These are phyloP conservation scores for Colletotrichum shisoi DNA, from an alignment of 2,329 filamentous ascomycete species.

Conservation along the genomic window DNA sequence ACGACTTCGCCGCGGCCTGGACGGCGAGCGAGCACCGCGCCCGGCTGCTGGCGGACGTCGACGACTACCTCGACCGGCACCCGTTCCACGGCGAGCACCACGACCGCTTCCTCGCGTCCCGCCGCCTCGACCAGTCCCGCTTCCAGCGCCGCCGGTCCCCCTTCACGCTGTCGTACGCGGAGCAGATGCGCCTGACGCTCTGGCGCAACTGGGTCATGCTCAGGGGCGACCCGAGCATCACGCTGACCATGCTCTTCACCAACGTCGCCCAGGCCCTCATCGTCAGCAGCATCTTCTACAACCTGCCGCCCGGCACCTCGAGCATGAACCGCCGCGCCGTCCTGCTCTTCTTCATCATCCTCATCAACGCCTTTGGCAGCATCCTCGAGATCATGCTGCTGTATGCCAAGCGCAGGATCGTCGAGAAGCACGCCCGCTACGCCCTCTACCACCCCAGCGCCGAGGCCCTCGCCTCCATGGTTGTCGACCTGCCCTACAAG, in stretches of 20 bases:
- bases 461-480: slow-evolving; percentile 44
- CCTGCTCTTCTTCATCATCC: slow-evolving; percentile 61
- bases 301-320: slow-evolving; percentile 52
- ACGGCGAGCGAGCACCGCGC: slow-evolving; percentile 43
- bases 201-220: slow-evolving; percentile 53
- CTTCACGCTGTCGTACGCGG: slow-evolving; percentile 57
- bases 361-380: slow-evolving; percentile 60
- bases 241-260: slow-evolving; percentile 51
- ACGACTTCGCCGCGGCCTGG: slow-evolving; percentile 46
- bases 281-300: slow-evolving; percentile 61
- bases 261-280: slow-evolving; percentile 61
- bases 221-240: slow-evolving; percentile 51
- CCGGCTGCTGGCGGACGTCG: slow-evolving; percentile 45
- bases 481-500: slow-evolving; percentile 50
- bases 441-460: slow-evolving; percentile 52
- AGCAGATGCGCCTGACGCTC: slow-evolving; percentile 56
- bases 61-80: slow-evolving; percentile 41
- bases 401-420: slow-evolving; percentile 50
- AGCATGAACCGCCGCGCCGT: slow-evolving; percentile 58
- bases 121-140: slow-evolving; percentile 38
- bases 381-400: slow-evolving; percentile 51
- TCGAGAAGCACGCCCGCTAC: slow-evolving; percentile 53
- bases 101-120: slow-evolving; percentile 28
- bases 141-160: slow-evolving; percentile 57
- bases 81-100: slow-evolving; percentile 34